These are phyloP conservation scores for Metschnikowia noctiluminum DNA, from an alignment of 805 yeast genomes.

Conservation along the genomic window DNA sequence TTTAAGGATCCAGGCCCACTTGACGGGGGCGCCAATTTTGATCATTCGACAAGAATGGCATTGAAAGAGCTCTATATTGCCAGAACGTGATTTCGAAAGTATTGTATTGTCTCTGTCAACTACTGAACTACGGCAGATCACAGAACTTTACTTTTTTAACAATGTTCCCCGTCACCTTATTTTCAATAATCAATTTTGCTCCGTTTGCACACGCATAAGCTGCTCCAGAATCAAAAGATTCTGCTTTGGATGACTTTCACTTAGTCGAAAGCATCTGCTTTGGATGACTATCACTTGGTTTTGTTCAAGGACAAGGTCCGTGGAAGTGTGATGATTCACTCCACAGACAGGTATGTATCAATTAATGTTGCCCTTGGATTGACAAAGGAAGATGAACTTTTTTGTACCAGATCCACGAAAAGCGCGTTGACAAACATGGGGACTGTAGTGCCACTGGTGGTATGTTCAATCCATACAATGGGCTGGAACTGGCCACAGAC, in stretches of 20 bases:
- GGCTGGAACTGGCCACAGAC: conserved; percentile 48
- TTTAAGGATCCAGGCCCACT: no score
- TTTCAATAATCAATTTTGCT: background rate
- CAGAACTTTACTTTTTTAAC: no score
- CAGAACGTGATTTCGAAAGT: no score
- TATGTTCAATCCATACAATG: conserved; percentile 62
- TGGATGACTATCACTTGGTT: background rate
- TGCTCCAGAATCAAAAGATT: background rate
- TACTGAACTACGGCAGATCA: no score
- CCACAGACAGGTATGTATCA: conserved; percentile 46
- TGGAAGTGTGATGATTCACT: background rate
- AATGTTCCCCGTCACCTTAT: background rate
- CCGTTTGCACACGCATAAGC: background rate
- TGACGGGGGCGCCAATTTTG: no score
- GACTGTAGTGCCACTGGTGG: conserved; percentile 50
- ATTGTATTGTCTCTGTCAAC: no score
- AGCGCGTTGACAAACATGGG: conserved; percentile 45
- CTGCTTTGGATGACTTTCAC: background rate
- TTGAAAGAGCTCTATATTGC: no score
- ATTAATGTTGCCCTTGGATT: conserved; percentile 69
- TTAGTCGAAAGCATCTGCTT: background rate
- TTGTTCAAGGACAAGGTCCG: background rate
- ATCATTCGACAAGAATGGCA: no score
- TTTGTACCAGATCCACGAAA: conserved; percentile 62
- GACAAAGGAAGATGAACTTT: conserved; percentile 63